phyloP scores from a whole-genome alignment of 2,329 filamentous ascomycete genomes.

The Paracamarosporium sp. region DNA sequence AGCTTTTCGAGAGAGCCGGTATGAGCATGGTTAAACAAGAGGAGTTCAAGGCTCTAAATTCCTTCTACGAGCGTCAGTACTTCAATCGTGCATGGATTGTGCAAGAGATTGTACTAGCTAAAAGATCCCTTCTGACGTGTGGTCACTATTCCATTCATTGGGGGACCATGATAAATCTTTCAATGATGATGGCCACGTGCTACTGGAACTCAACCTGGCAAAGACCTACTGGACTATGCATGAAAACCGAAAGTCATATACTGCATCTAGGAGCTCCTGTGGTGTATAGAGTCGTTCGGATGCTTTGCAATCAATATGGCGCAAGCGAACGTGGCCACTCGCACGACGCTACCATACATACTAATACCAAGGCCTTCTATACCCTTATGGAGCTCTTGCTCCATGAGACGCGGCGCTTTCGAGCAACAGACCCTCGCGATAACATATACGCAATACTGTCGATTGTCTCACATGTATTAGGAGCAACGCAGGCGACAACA shows the following conservation, averaged over 20 bases:
- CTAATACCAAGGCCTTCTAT: not conserved
- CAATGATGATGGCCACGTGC: not conserved
- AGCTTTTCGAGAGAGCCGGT: no score
- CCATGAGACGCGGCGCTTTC: not conserved
- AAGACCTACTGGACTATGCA: not conserved
- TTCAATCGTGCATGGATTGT: slow-evolving; percentile 8
- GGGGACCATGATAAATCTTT: not conserved
- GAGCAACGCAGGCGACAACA: no score
- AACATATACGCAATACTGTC: not conserved
- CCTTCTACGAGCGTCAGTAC: not conserved
- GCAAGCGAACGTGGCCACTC: not conserved
- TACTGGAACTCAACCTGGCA: no score
- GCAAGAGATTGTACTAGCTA: slow-evolving; percentile 3
- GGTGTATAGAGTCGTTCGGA: no score
- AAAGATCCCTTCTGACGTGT: not conserved
- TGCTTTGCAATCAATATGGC: no score
- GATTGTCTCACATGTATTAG: no score
- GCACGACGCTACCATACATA: not conserved
- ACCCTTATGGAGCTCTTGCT: not conserved
- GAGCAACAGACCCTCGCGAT: slow-evolving; percentile 2
- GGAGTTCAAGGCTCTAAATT: not conserved
- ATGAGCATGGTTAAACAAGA: no score
- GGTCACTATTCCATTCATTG: not conserved
- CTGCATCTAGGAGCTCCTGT: not conserved
- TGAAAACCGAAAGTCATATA: not conserved